Evolutionary conservation across 805 yeast species (phyloP).

Genomic region (Wickerhamiella australiensis): DNA sequence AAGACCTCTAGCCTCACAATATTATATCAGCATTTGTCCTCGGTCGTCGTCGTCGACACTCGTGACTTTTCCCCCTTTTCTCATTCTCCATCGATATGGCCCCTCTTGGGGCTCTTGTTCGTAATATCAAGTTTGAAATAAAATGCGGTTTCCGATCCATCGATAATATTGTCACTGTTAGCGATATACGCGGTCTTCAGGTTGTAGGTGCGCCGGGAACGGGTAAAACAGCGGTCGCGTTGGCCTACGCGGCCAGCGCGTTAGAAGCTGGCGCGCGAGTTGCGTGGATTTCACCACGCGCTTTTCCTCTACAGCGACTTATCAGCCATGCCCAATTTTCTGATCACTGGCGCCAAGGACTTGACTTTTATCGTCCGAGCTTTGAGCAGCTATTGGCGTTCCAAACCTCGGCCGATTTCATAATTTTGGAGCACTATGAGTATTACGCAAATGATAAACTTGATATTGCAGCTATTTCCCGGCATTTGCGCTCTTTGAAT

Average conservation of each 20-base stretch:
- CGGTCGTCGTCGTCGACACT: no score
- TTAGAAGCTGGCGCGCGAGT: slow-evolving; percentile 19
- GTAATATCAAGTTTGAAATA: background rate
- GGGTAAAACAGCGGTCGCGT: slow-evolving; percentile 23
- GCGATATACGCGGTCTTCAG: slow-evolving; percentile 15
- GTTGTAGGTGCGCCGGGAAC: slow-evolving; percentile 26
- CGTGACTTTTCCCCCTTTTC: no score
- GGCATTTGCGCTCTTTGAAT: background rate
- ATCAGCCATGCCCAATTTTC: slow-evolving; percentile 13
- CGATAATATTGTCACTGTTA: background rate
- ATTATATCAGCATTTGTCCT: no score
- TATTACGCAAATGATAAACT: background rate
- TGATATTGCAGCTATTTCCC: background rate
- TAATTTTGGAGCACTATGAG: slow-evolving; percentile 20
- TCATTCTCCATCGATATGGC: background rate
- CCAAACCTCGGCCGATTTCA: slow-evolving; percentile 16
- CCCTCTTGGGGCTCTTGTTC: slow-evolving; percentile 2
- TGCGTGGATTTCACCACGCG: slow-evolving; percentile 20
- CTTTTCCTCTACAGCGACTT: slow-evolving; percentile 21
- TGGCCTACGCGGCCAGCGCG: slow-evolving; percentile 18
- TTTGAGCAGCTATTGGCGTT: slow-evolving; percentile 13
- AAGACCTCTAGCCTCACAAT: no score
- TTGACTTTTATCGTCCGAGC: slow-evolving; percentile 7
- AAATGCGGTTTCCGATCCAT: background rate
- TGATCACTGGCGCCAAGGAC: background rate